Evolutionary conservation across 495 filamentous ascomycete genomes (phyloP).

Genomic region (Zalerion maritima): DNA sequence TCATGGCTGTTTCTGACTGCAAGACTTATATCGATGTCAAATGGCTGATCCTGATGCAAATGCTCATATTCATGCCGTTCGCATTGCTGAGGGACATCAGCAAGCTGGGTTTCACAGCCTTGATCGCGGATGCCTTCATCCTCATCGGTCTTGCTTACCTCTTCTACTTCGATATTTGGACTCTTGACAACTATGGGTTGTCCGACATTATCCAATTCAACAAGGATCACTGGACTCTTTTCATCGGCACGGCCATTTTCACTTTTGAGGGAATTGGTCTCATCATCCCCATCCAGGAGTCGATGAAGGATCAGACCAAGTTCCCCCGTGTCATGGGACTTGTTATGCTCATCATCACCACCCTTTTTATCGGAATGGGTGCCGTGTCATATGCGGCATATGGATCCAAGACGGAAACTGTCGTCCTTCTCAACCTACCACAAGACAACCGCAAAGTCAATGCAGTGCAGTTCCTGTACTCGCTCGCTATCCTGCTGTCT

Average conservation of each 20-base stretch:
- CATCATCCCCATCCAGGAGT: conserved; percentile 97
- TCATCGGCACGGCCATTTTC: conserved; percentile 97
- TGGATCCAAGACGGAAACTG: conserved; percentile 86
- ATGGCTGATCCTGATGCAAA: conserved; percentile 80
- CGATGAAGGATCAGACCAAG: conserved; percentile 77
- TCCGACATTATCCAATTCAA: conserved; percentile 83
- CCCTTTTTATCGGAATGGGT: conserved; percentile 81
- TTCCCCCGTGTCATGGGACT: conserved; percentile 74
- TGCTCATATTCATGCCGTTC: conserved; percentile 84
- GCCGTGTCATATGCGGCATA: conserved; percentile 92
- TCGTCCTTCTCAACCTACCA: conserved; percentile 87
- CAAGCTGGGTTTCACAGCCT: conserved; percentile 78
- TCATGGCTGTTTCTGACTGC: conserved; percentile 70
- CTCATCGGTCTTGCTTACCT: conserved; percentile 82
- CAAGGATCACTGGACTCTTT: conserved; percentile 76
- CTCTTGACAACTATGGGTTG: conserved; percentile 62
- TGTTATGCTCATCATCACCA: conserved; percentile 88
- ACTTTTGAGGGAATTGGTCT: conserved; percentile 96
- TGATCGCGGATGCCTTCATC: conserved; percentile 90
- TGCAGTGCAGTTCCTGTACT: conserved; percentile 88
- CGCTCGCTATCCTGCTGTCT: conserved; percentile 79
- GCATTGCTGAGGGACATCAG: conserved; percentile 90
- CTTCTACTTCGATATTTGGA: conserved; percentile 87
- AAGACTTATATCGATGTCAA: conserved; percentile 67
- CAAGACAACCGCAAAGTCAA: conserved; percentile 96